These are phyloP conservation scores for Lumnitzera littorea DNA, from an alignment of 345 rosid species.

Conservation along the genomic window DNA sequence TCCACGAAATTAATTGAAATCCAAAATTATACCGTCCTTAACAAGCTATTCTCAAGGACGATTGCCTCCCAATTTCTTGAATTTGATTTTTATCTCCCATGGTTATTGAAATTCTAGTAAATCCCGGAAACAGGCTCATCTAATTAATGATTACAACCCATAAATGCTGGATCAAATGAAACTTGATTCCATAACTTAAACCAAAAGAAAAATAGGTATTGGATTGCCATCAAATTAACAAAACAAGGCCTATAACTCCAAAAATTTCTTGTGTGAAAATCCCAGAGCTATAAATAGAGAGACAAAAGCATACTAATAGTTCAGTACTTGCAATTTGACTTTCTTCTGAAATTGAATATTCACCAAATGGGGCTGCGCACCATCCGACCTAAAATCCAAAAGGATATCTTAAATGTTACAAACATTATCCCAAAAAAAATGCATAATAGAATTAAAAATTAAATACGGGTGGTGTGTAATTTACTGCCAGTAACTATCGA, in stretches of 20 bases:
- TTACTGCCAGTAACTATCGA: constrained; percentile 93
- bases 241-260: background rate
- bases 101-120: too few relatives aligned
- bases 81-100: too few relatives aligned
- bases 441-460: background rate
- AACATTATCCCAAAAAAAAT: background rate
- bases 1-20: too few relatives aligned
- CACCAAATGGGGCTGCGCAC: constrained; percentile 89
- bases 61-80: too few relatives aligned
- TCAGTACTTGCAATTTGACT: constrained; percentile 71
- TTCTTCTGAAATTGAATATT: constrained; percentile 97
- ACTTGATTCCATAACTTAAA: too few relatives aligned
- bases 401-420: background rate
- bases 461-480: background rate
- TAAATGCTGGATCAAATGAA: too few relatives aligned
- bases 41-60: too few relatives aligned
- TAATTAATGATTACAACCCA: too few relatives aligned
- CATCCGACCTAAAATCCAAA: constrained; percentile 62
- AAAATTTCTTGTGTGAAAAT: background rate
- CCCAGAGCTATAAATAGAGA: background rate
- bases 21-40: too few relatives aligned
- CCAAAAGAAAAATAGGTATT: too few relatives aligned
- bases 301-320: background rate
- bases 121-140: too few relatives aligned
- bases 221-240: background rate